Evolutionary conservation across 2,329 filamentous ascomycete species (phyloP), one percentile per base, ranked within the genome.

Genomic region (Neurospora sp.): DNA sequence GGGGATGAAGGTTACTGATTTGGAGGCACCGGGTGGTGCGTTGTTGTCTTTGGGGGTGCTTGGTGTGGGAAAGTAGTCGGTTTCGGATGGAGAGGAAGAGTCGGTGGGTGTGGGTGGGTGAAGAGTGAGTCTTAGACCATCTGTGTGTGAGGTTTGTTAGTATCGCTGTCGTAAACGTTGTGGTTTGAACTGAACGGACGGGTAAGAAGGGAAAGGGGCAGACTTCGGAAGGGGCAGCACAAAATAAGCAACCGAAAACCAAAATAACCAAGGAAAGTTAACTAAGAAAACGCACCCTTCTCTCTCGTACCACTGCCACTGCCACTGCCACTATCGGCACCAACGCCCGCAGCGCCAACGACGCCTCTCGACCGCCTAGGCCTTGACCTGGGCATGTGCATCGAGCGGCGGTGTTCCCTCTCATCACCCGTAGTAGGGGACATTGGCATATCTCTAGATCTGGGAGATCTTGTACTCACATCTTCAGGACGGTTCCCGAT

Each of bases 1-100:
- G 0, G 84, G 84, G 2, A 81, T 80, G 69, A 85, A 86, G 1
- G 77, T 73, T 1, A 86, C 83, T 0, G 82, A 81, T 71, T 84
- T 84, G 28, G 74, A 36, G 12, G 73, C 72, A 36, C 33, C 33
- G 33, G 6, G 33, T 0, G 15, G 71, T 70, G 4, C 74, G 74
- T 12, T 39, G 11, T 36, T 52, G 8, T 66, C 57, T 2, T 69
- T 71, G 5, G 46, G 46, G 19, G 8, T 36, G 3, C 0, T 46
- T 19, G 40, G 0, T 12, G 43, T 23, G 23, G 12, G 46, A 19
- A 4, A 11, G 5, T 19, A 62, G 8, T 71, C 71, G 11, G 69
- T 46, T 15, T 68, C 69, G 11, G 52, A 62, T n/a, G 12, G 52
- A 8, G 73, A 71, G 4, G 73, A 70, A 11, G 69, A 65, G 12